phyloP scores from a whole-genome alignment of 305 asterid species.

The Fraxinus platypoda region DNA sequence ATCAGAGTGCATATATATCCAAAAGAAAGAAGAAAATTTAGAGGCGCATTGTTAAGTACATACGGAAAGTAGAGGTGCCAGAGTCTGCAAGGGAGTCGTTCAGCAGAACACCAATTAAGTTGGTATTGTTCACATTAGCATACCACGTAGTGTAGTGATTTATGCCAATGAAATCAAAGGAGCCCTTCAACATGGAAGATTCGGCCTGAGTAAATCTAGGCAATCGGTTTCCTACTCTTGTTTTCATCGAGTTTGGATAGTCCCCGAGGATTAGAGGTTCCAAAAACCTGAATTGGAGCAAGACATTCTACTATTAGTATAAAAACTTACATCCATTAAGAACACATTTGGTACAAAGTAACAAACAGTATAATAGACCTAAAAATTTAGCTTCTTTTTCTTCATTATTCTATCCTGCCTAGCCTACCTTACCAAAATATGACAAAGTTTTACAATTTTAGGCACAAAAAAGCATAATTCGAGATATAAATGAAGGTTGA shows the following conservation, averaged over 20 bases:
- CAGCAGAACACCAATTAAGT: conserved; percentile 52
- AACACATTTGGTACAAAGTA: not conserved
- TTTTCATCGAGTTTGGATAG: conserved; percentile 77
- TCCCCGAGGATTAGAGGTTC: conserved; percentile 81
- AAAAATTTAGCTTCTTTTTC: not conserved
- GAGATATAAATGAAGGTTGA: not conserved
- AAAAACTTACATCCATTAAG: not conserved
- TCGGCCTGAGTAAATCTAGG: conserved; percentile 57
- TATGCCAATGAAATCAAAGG: conserved; percentile 93
- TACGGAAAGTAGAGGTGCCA: conserved; percentile 64
- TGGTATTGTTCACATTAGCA: conserved; percentile 42
- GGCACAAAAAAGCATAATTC: not conserved
- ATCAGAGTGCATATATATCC: not conserved
- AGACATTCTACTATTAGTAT: not conserved
- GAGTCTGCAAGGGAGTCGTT: conserved; percentile 67
- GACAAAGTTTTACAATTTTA: not conserved
- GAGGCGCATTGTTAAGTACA: conserved; percentile 11
- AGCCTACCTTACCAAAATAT: not conserved
- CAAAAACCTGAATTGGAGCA: conserved; percentile 51
- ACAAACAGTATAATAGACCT: not conserved
- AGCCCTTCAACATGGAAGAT: conserved; percentile 56
- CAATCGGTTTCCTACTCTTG: conserved; percentile 60
- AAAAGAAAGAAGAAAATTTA: not conserved
- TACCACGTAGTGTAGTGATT: conserved; percentile 98
- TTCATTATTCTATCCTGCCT: not conserved